These are phyloP conservation scores for Maudiozyma serrabonitensis DNA, from an alignment of 805 yeast species.

Conservation along the genomic window DNA sequence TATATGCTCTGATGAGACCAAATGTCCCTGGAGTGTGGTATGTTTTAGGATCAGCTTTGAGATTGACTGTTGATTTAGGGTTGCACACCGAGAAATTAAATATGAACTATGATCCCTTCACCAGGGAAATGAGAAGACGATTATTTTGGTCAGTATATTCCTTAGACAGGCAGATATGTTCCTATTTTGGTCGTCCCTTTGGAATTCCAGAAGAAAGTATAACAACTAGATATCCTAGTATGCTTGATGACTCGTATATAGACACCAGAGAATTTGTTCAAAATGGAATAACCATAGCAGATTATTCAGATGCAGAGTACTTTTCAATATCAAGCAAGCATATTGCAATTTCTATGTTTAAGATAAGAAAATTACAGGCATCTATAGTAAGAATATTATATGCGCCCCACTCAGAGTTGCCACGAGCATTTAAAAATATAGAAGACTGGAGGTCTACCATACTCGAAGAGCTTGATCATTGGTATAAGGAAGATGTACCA, in stretches of 20 bases:
- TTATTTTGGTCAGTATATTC: constrained; percentile 87
- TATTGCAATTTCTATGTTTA: constrained; percentile 58
- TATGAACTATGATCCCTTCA: constrained; percentile 40
- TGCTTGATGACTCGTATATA: constrained; percentile 63
- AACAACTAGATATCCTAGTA: constrained; percentile 60
- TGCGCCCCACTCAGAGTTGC: constrained; percentile 57
- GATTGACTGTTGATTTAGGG: constrained; percentile 77
- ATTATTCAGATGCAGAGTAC: constrained; percentile 32
- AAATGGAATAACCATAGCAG: constrained; percentile 17
- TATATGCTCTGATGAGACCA: constrained; percentile 80
- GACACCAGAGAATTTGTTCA: constrained; percentile 23
- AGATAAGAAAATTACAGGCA: constrained; percentile 64
- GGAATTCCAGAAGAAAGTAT: constrained; percentile 80
- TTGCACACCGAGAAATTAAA: constrained; percentile 57
- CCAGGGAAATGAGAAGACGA: constrained; percentile 61
- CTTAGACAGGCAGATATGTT: constrained; percentile 76
- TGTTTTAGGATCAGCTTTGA: constrained; percentile 66
- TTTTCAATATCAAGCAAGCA: constrained; percentile 54
- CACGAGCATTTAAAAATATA: constrained; percentile 46
- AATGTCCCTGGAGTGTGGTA: constrained; percentile 92
- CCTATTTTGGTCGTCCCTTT: constrained; percentile 78
- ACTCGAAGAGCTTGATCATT: constrained; percentile 42
- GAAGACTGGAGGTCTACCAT: constrained; percentile 57
- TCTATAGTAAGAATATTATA: constrained; percentile 65
- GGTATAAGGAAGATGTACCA: constrained; percentile 51